Percentiles rank a stretch among this genome's conserved stretches.
Evolutionary conservation across 2,329 filamentous ascomycete genomes (phyloP).

Genomic region (Colletotrichum caudatum): DNA sequence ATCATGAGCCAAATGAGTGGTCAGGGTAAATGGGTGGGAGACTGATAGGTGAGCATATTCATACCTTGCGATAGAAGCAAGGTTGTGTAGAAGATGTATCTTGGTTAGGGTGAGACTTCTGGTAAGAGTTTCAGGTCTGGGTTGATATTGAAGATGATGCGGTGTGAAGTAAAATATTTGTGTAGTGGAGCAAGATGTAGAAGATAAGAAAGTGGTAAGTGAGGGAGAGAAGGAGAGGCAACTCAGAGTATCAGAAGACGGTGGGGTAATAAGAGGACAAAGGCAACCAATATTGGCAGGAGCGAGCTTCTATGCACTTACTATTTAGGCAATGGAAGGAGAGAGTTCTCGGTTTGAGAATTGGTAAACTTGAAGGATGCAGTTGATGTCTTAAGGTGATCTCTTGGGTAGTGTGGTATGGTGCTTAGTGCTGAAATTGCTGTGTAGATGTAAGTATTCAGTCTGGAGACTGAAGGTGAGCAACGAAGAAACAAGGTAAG

Average conservation of each 20-base stretch:
- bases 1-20: background rate
- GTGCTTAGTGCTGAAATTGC: background rate
- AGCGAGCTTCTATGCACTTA: constrained; percentile 13
- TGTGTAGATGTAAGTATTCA: constrained; percentile 12
- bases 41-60: background rate
- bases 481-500: background rate
- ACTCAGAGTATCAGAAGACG: background rate
- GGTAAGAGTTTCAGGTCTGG: background rate
- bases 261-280: background rate
- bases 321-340: background rate
- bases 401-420: background rate
- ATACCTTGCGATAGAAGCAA: background rate
- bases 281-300: background rate
- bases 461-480: background rate
- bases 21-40: no score
- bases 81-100: background rate
- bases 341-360: background rate
- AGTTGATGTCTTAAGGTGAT: background rate
- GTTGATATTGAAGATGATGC: background rate
- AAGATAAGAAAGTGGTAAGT: background rate
- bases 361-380: background rate
- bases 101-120: background rate
- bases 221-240: background rate
- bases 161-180: background rate
- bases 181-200: background rate